Conservation (phyloP, 352 stramenopile species). For the Phytophthora macrochlamydospora region DNA sequence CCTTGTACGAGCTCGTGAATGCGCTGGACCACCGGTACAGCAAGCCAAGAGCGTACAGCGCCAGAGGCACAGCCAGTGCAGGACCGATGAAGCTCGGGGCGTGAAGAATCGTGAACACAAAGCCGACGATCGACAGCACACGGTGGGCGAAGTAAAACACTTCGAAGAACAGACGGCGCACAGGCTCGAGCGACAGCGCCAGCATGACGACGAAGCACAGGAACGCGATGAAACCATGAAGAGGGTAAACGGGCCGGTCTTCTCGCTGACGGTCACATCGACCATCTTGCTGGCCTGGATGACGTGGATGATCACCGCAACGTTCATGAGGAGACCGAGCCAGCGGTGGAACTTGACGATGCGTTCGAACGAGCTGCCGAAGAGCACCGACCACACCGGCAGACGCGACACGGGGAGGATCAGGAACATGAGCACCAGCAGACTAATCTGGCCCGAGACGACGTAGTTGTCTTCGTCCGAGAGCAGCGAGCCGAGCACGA, state of each 20-base stretch:
- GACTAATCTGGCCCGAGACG: constrained; percentile 56
- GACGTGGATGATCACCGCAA: constrained; percentile 67
- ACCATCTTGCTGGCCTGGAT: constrained; percentile 52
- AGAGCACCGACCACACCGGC: constrained; percentile 69
- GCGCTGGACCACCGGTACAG: constrained; percentile 57
- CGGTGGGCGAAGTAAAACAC: constrained; percentile 83
- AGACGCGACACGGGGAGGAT: constrained; percentile 69
- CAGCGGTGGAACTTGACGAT: constrained; percentile 88
- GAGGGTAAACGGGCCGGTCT: constrained; percentile 61
- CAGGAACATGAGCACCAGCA: constrained; percentile 84
- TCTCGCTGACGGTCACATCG: constrained; percentile 40
- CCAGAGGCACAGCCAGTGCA: constrained; percentile 67
- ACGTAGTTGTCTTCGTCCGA: constrained; percentile 39
- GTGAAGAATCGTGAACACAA: constrained; percentile 83
- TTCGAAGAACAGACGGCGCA: constrained; percentile 74
- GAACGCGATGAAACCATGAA: constrained; percentile 72
- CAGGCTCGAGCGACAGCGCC: constrained; percentile 57
- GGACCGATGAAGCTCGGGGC: constrained; percentile 53
- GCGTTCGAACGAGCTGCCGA: constrained; percentile 79
- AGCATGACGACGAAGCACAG: constrained; percentile 60
- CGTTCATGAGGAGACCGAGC: constrained; percentile 64
- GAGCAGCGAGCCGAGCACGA: constrained; percentile 49
- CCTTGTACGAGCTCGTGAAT: constrained; percentile 55
- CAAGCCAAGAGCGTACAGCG: constrained; percentile 61
- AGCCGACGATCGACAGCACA: constrained; percentile 69